Evolutionary conservation across 768 basidiomycete genomes (phyloP), one percentile per base, ranked within the genome.

Genomic region (Candolleomyces efflorescens): DNA sequence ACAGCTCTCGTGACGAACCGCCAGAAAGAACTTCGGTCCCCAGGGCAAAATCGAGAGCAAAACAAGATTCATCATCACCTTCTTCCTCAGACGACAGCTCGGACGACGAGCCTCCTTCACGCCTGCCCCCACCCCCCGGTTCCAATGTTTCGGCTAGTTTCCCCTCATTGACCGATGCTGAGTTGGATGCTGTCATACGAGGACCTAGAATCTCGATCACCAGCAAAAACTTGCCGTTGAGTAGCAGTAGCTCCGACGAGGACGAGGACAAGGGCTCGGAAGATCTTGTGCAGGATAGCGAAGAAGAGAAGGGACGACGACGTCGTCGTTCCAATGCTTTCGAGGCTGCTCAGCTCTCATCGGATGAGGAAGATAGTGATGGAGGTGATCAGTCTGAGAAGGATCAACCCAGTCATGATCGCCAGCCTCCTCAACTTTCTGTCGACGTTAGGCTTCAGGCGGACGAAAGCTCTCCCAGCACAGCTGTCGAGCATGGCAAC

Each of bases 221-320:
- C 2, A 69, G 65, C 37, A 68, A 70, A 11, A 70, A 79, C 43
- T 69, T 78, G 17, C 67, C 71, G 9, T 72, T 74, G 12, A 73
- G 73, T 55, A 78, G 77, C 15, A 73, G 74, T 38, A 72, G 74
- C 15, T 73, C 77, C 20, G 79, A 78, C 24, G 76, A 78, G 9
- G 76, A 77, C 47, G 74, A 75, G 7, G 75, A 69, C 11, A 67
- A 69, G 6, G 71, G 74, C 43, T 75, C 73, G 5, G 32, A 32
- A 32, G 72, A 39, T 1, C 26, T 26, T 18, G 51, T 32, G 12
- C 13, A 1, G 23, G 49, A 72, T 20, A 69, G 70, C 26, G 65
- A 69, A 6, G 65, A 67, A 26, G 53, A 47, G 44, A 66, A 59
- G 23, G 47, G 48, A 10, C 12, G 13, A 27, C 22, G 44, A 47